Evolutionary conservation across 176 grass and related monocot genomes (phyloP).

Genomic region (Puccinellia tenuiflora): DNA sequence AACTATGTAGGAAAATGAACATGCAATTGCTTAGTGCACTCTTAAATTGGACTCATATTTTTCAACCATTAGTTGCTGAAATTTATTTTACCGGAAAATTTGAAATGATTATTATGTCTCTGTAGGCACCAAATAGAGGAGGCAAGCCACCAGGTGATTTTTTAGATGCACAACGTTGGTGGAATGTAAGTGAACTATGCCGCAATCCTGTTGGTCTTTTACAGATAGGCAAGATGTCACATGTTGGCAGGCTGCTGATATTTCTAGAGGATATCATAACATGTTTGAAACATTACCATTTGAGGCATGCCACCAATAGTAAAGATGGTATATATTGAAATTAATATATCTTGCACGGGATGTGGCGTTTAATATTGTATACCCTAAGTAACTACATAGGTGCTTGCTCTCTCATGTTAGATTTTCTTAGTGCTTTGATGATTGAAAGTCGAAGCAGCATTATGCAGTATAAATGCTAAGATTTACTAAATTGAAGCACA

Average conservation of each 20-base stretch:
- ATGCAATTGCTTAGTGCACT: not conserved
- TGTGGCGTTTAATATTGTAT: not conserved
- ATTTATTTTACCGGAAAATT: not conserved
- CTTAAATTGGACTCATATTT: not conserved
- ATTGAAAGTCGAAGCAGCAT: not conserved
- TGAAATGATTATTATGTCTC: constrained; percentile 10
- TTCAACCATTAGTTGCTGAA: not conserved
- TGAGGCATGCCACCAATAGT: not conserved
- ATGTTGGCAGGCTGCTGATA: not conserved
- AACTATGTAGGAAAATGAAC: not conserved
- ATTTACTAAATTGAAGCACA: not conserved
- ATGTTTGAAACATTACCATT: not conserved
- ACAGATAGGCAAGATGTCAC: not conserved
- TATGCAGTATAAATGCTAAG: not conserved
- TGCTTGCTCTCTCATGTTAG: not conserved
- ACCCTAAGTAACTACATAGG: constrained; percentile 3
- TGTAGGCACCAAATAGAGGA: constrained; percentile 70
- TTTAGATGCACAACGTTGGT: constrained; percentile 78
- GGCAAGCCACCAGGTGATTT: constrained; percentile 51
- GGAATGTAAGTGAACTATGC: constrained; percentile 63
- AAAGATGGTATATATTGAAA: not conserved
- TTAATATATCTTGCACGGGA: not conserved
- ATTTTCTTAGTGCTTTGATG: not conserved
- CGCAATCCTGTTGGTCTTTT: not conserved
- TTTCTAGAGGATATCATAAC: not conserved